These are phyloP conservation scores for Proliferodiscus dingleyae DNA, from an alignment of 2,329 filamentous ascomycete species.

Conservation along the genomic window DNA sequence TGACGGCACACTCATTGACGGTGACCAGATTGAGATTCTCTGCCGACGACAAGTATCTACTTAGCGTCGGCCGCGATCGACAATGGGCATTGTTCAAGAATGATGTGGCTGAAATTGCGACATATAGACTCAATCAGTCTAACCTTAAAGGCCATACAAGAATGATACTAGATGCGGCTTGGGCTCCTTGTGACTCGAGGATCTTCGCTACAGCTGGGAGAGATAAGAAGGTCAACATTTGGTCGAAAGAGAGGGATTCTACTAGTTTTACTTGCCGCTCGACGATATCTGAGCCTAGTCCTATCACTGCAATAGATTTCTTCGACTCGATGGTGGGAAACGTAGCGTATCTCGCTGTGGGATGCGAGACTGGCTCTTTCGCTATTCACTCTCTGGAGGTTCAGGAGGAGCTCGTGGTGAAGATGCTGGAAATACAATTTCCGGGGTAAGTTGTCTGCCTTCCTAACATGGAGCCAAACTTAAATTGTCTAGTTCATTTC, in stretches of 20 bases:
- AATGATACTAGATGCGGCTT: slow-evolving; percentile 88
- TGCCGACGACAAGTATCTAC: slow-evolving; percentile 62
- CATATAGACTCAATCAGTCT: slow-evolving; percentile 55
- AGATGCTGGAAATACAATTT: slow-evolving; percentile 12
- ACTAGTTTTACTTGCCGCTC: slow-evolving; percentile 37
- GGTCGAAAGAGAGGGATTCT: slow-evolving; percentile 40
- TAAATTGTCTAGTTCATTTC: slow-evolving; percentile 38
- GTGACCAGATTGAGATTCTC: slow-evolving; percentile 81
- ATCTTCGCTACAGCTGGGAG: slow-evolving; percentile 84
- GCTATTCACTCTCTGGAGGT: slow-evolving; percentile 23
- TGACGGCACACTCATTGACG: slow-evolving; percentile 82
- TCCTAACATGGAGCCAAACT: slow-evolving; percentile 1
- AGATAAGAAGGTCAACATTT: slow-evolving; percentile 79
- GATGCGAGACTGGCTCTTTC: slow-evolving; percentile 44
- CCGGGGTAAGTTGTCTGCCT: slow-evolving; percentile 18
- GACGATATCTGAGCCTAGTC: slow-evolving; percentile 45
- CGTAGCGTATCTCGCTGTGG: slow-evolving; percentile 46
- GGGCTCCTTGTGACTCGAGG: slow-evolving; percentile 52
- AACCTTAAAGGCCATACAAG: slow-evolving; percentile 83
- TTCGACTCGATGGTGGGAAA: slow-evolving; percentile 33
- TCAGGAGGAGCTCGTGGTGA: slow-evolving; percentile 27
- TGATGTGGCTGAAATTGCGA: slow-evolving; percentile 30
- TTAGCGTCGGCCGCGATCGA: slow-evolving; percentile 87
- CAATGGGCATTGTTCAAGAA: slow-evolving; percentile 82
- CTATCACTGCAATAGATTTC: slow-evolving; percentile 71